Base-by-base conservation (phyloP, 1,284 basidiomycete species). In the Prillingera fragicola region DNA sequence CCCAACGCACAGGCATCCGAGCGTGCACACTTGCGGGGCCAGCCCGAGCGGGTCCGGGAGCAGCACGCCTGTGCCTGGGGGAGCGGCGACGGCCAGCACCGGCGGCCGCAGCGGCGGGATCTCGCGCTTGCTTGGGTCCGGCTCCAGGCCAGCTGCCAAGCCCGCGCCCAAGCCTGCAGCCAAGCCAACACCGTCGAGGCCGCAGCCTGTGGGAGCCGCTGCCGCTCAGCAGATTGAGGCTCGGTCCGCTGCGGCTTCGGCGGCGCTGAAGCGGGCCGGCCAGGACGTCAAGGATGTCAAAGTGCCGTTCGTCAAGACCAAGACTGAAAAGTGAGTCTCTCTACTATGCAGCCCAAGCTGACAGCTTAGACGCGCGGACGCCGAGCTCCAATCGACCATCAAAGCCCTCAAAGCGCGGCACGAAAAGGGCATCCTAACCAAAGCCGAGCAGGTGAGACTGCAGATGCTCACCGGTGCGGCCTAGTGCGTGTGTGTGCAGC, bases 231-330 rank as follows among this genome's bases (percentile, higher is more conserved):
- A 45, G 24, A 36, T 43, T 29, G 67, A 69, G 32, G 67, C 63
- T 5, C 55, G 57, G 33, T 62, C 65, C 1, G 67, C 66, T 1
- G 67, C 67, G 1, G 67, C 67, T 1, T 55, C 65, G 5, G 67
- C 65, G 5, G 67, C 67, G 19, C 35, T 68, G 29, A 61, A 59
- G 49, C 55, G 67, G 17, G 65, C 67, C 8, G 67, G 67, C 1
- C 62, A 66, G 44, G 66, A 70, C 47, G 67, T 63, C 34, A 70
- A 66, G 44, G 66, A 70, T 46, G 67, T 63, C 34, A 70, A 68
- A 50, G 65, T 63, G 23, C 64, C 63, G 17, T 67, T 70, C 38
- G 62, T 68, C 52, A 70, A 70, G 52, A 55, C 60, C 14, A 70
- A 67, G 45, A 49, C 50, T 5, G 65, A 68, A 40, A 68, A 68